Evolutionary conservation across 1,284 basidiomycete species (phyloP).

Genomic region (Neotropicomus parvogracilis): DNA sequence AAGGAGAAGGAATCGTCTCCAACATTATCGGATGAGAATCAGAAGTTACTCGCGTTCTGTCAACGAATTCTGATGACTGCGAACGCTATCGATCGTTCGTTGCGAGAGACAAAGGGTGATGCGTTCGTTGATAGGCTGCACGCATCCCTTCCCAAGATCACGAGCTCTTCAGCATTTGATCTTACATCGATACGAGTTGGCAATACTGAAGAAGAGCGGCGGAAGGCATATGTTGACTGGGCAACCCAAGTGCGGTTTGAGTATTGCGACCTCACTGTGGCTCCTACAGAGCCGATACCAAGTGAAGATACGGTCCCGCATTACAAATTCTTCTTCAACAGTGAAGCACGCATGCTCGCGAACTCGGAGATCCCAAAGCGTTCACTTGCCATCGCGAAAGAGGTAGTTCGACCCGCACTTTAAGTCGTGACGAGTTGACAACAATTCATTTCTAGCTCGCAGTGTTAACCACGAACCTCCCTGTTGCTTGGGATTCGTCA

Average conservation of each 20-base stretch:
- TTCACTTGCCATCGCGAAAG: constrained; percentile 88
- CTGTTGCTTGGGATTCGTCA: constrained; percentile 86
- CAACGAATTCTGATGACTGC: constrained; percentile 76
- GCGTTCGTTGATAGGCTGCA: constrained; percentile 77
- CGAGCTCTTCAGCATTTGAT: constrained; percentile 40
- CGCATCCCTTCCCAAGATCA: constrained; percentile 68
- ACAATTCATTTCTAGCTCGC: constrained; percentile 57
- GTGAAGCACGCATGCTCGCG: constrained; percentile 75
- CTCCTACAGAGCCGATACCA: constrained; percentile 27
- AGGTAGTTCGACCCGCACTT: constrained; percentile 45
- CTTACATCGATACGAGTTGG: constrained; percentile 47
- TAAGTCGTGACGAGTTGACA: constrained; percentile 9
- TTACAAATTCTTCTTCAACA: constrained; percentile 77
- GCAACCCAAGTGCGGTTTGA: constrained; percentile 77
- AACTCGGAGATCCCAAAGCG: constrained; percentile 80
- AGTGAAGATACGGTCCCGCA: constrained; percentile 52
- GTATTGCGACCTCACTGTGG: constrained; percentile 77
- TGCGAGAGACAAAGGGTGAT: constrained; percentile 82
- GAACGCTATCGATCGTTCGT: constrained; percentile 76
- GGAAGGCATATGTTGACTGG: constrained; percentile 78
- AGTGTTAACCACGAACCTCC: constrained; percentile 84
- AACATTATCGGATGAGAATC: constrained; percentile 59
- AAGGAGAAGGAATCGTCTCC: constrained; percentile 54
- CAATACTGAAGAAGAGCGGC: constrained; percentile 61
- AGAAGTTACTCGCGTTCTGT: constrained; percentile 66